Conservation (phyloP, 2,329 filamentous ascomycete genomes). For the Fusarium coffeatum region DNA sequence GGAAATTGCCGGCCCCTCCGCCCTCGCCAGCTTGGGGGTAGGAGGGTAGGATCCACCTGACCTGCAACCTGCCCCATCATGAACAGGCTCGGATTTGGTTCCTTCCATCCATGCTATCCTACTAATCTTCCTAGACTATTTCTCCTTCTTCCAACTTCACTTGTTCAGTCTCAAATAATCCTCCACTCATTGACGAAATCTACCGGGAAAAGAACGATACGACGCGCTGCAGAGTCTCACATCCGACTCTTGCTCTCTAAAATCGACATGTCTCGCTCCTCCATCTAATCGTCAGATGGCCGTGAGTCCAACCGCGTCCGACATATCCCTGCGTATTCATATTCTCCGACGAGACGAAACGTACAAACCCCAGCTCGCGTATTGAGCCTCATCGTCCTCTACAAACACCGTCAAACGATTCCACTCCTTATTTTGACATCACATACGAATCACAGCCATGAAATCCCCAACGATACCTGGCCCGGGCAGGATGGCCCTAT, state of each 20-base stretch:
- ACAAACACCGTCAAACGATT: not conserved
- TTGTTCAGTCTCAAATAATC: not conserved
- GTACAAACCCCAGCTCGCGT: constrained; percentile 11
- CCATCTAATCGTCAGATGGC: constrained; percentile 36
- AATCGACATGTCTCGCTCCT: constrained; percentile 34
- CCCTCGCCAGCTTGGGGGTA: constrained; percentile 12
- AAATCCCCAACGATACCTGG: constrained; percentile 14
- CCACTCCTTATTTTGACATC: not conserved
- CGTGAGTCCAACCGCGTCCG: constrained; percentile 25
- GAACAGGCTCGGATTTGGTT: constrained; percentile 12
- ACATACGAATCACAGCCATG: constrained; percentile 20
- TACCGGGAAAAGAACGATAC: not conserved
- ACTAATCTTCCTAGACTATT: not conserved
- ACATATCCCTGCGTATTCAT: constrained; percentile 30
- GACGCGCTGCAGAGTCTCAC: constrained; percentile 1
- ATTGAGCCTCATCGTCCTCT: constrained; percentile 9
- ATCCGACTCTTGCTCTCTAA: not conserved
- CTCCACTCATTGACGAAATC: not conserved
- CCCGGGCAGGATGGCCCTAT: constrained; percentile 19
- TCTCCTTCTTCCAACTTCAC: constrained; percentile 18
- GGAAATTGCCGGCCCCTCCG: constrained; percentile 29
- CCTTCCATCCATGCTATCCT: not conserved
- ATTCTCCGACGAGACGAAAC: constrained; percentile 28
- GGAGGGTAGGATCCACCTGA: constrained; percentile 1
- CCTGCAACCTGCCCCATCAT: constrained; percentile 14